phyloP scores from a whole-genome alignment of 2,329 filamentous ascomycete species.

The Talaromyces albobiverticillius region DNA sequence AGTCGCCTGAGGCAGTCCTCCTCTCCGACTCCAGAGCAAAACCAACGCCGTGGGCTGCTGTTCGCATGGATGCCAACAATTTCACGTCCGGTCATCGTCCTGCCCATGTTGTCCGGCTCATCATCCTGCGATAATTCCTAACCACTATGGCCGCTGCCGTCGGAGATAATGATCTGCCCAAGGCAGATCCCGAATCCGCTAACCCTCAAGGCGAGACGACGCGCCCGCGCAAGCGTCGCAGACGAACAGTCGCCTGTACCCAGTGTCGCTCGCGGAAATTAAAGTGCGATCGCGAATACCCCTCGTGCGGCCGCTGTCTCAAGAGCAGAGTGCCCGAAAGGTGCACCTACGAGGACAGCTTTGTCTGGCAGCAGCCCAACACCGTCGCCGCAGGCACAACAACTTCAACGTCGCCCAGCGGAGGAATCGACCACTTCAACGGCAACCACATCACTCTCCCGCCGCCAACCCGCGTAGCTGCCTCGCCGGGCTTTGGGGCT shows the following conservation, averaged over 20 bases:
- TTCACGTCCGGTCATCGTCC: too few relatives aligned
- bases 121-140: too few relatives aligned
- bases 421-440: conserved; percentile 19
- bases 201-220: conserved; percentile 5
- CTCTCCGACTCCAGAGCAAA: too few relatives aligned
- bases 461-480: conserved; percentile 6
- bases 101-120: background rate
- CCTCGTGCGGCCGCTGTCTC: conserved; percentile 37
- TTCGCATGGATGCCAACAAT: too few relatives aligned
- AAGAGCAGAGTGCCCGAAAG: conserved; percentile 34
- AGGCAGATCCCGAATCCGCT: conserved; percentile 1
- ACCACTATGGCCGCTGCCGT: background rate
- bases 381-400: conserved; percentile 25
- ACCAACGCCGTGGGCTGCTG: too few relatives aligned
- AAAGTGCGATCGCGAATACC: conserved; percentile 43
- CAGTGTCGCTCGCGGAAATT: conserved; percentile 43
- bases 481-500: conserved; percentile 4
- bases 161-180: conserved; percentile 2
- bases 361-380: conserved; percentile 37
- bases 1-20: too few relatives aligned
- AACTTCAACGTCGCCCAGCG: conserved; percentile 14
- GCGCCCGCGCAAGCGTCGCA: conserved; percentile 35
- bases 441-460: conserved; percentile 10
- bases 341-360: conserved; percentile 42
- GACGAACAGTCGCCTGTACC: conserved; percentile 40